These are phyloP conservation scores for Hyaloscypha variabilis DNA, from an alignment of 495 filamentous ascomycete genomes.

Conservation along the genomic window DNA sequence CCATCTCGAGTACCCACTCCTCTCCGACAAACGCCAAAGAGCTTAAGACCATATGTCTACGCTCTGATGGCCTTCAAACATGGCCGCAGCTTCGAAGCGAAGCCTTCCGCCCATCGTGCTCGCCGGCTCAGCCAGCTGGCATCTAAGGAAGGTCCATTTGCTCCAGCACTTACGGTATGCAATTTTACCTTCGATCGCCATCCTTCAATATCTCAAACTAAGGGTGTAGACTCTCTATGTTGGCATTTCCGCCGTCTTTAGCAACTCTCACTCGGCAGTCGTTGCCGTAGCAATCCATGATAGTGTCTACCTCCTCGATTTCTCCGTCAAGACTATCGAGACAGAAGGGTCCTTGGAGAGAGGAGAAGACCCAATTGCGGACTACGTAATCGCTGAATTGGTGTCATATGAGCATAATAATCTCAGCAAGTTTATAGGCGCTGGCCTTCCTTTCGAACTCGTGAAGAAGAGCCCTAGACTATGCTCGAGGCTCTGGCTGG, in stretches of 20 bases:
- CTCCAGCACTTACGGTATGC: slow-evolving; percentile 62
- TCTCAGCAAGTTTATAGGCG: slow-evolving; percentile 68
- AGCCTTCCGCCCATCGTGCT: slow-evolving; percentile 47
- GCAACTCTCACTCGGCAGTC: slow-evolving; percentile 50
- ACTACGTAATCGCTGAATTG: slow-evolving; percentile 56
- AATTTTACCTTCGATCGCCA: slow-evolving; percentile 1
- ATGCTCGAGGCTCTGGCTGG: slow-evolving; percentile 75
- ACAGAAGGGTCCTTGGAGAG: slow-evolving; percentile 36
- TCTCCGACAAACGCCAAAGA: slow-evolving; percentile 18
- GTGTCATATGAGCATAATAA: slow-evolving; percentile 61
- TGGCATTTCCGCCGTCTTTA: slow-evolving; percentile 59
- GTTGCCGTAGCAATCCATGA: slow-evolving; percentile 76
- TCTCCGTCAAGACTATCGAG: slow-evolving; percentile 59
- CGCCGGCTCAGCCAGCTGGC: slow-evolving; percentile 45
- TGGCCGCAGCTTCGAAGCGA: slow-evolving; percentile 42
- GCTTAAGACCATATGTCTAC: slow-evolving; percentile 25
- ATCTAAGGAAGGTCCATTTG: slow-evolving; percentile 51
- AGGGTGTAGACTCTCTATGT: slow-evolving; percentile 60
- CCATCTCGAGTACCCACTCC: slow-evolving; percentile 17
- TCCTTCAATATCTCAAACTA: background rate
- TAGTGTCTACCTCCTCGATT: slow-evolving; percentile 77
- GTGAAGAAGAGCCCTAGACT: slow-evolving; percentile 58
- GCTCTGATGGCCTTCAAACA: slow-evolving; percentile 42
- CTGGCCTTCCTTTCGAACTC: slow-evolving; percentile 56
- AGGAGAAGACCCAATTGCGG: slow-evolving; percentile 47